These are phyloP conservation scores for Leishmania major DNA, from an alignment of 208 protist species.

Conservation along the genomic window DNA sequence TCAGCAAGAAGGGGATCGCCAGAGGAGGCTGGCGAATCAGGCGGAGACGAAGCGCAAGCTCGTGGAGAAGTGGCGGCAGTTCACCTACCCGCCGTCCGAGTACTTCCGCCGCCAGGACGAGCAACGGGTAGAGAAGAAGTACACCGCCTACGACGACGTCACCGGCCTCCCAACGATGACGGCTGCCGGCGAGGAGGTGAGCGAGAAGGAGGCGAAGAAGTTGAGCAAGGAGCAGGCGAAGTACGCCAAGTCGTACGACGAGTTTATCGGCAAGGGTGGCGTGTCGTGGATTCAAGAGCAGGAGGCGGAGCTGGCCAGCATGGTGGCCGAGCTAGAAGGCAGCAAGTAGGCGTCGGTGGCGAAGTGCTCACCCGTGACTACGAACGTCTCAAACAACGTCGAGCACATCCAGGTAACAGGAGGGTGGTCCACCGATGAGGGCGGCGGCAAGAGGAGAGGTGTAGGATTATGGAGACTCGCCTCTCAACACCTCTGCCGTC, in stretches of 20 bases:
- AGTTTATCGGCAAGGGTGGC: conserved; percentile 68
- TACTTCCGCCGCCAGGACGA: conserved; percentile 50
- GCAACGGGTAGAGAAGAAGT: conserved; percentile 34
- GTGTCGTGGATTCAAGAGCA: conserved; percentile 56
- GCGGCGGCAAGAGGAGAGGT: background rate
- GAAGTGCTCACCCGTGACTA: background rate
- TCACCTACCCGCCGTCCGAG: conserved; percentile 37
- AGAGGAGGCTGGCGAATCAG: conserved; percentile 61
- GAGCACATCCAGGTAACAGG: background rate
- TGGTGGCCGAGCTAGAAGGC: conserved; percentile 32
- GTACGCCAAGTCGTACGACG: conserved; percentile 69
- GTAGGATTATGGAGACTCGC: background rate
- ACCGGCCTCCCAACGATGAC: conserved; percentile 59
- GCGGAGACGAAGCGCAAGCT: conserved; percentile 67
- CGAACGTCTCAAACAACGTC: background rate
- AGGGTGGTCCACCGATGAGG: background rate
- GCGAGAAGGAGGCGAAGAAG: conserved; percentile 74
- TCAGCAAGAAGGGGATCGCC: conserved; percentile 42
- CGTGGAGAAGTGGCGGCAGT: conserved; percentile 70
- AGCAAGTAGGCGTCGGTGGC: background rate
- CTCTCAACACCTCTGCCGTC: background rate
- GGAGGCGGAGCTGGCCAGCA: conserved; percentile 42
- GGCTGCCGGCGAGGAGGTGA: conserved; percentile 43
- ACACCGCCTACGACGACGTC: conserved; percentile 49
- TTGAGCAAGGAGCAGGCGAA: conserved; percentile 71